Evolutionary conservation across 1,284 basidiomycete genomes (phyloP).

Genomic region (Irpex lacteus): DNA sequence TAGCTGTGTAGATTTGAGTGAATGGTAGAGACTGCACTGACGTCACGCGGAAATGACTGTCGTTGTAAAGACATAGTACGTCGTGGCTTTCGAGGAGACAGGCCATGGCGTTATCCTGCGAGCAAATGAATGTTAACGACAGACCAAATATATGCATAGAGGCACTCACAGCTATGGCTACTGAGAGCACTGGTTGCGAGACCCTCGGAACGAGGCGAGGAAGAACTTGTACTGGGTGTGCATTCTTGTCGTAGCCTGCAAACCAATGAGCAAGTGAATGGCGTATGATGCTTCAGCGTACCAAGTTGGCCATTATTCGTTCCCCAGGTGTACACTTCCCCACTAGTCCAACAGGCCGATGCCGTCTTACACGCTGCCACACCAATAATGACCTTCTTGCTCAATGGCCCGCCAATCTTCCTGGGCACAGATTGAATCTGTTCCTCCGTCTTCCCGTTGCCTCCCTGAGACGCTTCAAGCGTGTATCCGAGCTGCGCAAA

Average conservation of each 20-base stretch:
- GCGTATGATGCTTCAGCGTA: slow-evolving; percentile 22
- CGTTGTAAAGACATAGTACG: slow-evolving; percentile 83
- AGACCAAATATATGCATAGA: not conserved
- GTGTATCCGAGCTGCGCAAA: slow-evolving; percentile 89
- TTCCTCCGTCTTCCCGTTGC: slow-evolving; percentile 17
- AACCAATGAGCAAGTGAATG: not conserved
- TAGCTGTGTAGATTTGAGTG: slow-evolving; percentile 9
- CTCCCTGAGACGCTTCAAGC: slow-evolving; percentile 52
- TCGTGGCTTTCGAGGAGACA: slow-evolving; percentile 76
- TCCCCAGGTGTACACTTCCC: slow-evolving; percentile 94
- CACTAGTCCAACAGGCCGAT: slow-evolving; percentile 86
- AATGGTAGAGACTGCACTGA: slow-evolving; percentile 24
- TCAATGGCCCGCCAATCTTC: slow-evolving; percentile 70
- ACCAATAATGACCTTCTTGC: slow-evolving; percentile 79
- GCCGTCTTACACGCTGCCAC: slow-evolving; percentile 87
- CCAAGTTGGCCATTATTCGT: slow-evolving; percentile 94
- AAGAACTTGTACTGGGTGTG: slow-evolving; percentile 76
- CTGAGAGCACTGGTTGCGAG: slow-evolving; percentile 62
- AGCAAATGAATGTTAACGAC: slow-evolving; percentile 3
- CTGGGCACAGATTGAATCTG: slow-evolving; percentile 77
- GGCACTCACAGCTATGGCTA: slow-evolving; percentile 65
- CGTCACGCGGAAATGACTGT: slow-evolving; percentile 74
- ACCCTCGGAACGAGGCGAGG: slow-evolving; percentile 87
- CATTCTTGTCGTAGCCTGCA: slow-evolving; percentile 69
- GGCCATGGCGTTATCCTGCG: slow-evolving; percentile 79